phyloP scores from a whole-genome alignment of 306 rosid species.

The Mimosa pudica region DNA sequence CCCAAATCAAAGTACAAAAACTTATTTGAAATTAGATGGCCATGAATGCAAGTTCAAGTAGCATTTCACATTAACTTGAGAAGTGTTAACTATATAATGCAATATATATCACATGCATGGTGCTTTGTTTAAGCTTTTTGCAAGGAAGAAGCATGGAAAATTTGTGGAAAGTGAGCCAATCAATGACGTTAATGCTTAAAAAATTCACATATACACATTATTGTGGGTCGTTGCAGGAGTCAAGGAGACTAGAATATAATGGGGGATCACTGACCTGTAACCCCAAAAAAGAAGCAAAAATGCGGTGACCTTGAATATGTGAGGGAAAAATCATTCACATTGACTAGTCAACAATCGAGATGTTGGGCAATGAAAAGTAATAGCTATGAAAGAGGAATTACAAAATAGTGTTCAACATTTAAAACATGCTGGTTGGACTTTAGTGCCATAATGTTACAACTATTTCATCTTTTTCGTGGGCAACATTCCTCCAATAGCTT shows the following conservation, averaged over 20 bases:
- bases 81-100: background rate
- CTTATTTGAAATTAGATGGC: constrained; percentile 29
- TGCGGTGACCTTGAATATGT: background rate
- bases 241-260: background rate
- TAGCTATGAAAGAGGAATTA: background rate
- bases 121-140: background rate
- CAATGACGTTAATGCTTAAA: background rate
- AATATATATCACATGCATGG: too few species aligned
- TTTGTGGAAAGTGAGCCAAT: background rate
- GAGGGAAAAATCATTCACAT: background rate
- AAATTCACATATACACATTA: background rate
- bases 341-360: background rate
- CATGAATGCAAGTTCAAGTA: constrained; percentile 34
- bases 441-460: background rate
- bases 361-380: background rate
- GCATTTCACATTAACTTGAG: background rate
- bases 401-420: background rate
- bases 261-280: background rate
- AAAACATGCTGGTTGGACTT: background rate
- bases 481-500: background rate
- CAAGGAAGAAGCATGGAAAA: background rate
- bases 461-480: background rate
- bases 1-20: constrained; percentile 44
- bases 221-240: background rate
- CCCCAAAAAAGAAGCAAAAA: background rate